Percentiles rank a stretch among this genome's conserved stretches.
phyloP scores from a whole-genome alignment of 352 stramenopile genomes.

The Pythium apleroticum region DNA sequence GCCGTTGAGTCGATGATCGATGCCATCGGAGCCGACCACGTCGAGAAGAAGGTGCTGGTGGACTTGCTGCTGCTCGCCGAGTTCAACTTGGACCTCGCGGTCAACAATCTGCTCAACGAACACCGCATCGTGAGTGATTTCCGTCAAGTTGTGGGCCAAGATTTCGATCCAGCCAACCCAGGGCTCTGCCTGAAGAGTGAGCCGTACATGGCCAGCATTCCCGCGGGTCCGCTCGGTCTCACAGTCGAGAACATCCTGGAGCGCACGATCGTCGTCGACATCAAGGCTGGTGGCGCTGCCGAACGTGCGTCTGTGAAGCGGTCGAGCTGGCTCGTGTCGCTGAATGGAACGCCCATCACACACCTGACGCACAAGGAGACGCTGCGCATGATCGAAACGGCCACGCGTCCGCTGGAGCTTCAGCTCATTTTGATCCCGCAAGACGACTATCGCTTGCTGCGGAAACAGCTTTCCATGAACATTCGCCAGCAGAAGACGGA shows the following conservation, averaged over 20 bases:
- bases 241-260: conserved; percentile 90
- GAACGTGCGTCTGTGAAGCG: conserved; percentile 76
- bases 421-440: conserved; percentile 70
- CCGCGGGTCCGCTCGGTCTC: conserved; percentile 74
- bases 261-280: conserved; percentile 87
- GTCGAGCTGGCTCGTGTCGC: conserved; percentile 80
- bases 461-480: conserved; percentile 81
- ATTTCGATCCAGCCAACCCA: conserved; percentile 62
- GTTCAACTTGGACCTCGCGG: conserved; percentile 76
- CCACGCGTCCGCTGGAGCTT: conserved; percentile 64
- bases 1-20: conserved; percentile 83
- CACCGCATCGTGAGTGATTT: conserved; percentile 81
- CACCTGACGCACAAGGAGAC: conserved; percentile 86
- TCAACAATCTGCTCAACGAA: conserved; percentile 85
- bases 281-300: conserved; percentile 77
- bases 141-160: conserved; percentile 61
- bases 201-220: conserved; percentile 71
- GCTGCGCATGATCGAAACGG: conserved; percentile 81
- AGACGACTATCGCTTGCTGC: conserved; percentile 69
- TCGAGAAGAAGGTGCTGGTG: conserved; percentile 76
- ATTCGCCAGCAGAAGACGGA: conserved; percentile 85
- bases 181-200: conserved; percentile 49
- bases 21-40: conserved; percentile 49
- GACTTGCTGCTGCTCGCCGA: conserved; percentile 73
- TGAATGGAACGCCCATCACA: conserved; percentile 77